Evolutionary conservation across 768 basidiomycete genomes (phyloP), one percentile per base, ranked within the genome.

Genomic region (Tulasnella sp.): DNA sequence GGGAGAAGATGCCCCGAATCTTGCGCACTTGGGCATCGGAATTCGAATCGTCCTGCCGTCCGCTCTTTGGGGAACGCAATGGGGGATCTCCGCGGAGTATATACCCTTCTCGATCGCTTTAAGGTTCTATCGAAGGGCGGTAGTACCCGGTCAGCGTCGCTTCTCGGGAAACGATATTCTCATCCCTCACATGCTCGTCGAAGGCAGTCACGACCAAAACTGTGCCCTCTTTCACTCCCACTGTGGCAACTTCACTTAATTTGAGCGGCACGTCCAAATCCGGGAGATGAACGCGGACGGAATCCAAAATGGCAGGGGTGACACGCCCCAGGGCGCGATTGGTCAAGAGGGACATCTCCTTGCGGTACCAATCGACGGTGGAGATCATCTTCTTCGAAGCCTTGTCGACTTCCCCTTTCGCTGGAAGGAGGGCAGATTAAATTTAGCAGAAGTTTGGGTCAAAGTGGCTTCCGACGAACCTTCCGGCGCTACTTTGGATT

Each of bases 191-290:
- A 84, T 90, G 87, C 84, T 94, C 93, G 78, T 96, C 93, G 83
- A 94, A 95, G 42, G 94, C 88, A 4, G 93, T 94, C 16, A 96
- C 88, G 37, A 96, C 82, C 80, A 96, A 86, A 77, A 89, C 89
- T 8, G 92, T 90, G 0, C 95, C 95, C 77, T 96, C 93, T 81
- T 92, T 88, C 54, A 96, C 91, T 11, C 95, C 94, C 28, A 96
- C 90, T 0, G 94, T 95, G 0, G 95, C 92, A 37, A 96, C 84
- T 77, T 94, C 92, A 60, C 94, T 92, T 50, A 96, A 85, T 69
- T 85, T 87, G 69, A 88, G 85, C 81, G 3, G 80, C 81, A 31
- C 81, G 42, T 40, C 81, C 80, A 87, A 86, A 44, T 84, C 84
- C 0, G 89, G 88, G 4, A 90, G 83, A 77, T 86, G 87, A 42